Base-by-base conservation (phyloP, 192 early-diverging fungal species). In the Cladochytrium replicatum region DNA sequence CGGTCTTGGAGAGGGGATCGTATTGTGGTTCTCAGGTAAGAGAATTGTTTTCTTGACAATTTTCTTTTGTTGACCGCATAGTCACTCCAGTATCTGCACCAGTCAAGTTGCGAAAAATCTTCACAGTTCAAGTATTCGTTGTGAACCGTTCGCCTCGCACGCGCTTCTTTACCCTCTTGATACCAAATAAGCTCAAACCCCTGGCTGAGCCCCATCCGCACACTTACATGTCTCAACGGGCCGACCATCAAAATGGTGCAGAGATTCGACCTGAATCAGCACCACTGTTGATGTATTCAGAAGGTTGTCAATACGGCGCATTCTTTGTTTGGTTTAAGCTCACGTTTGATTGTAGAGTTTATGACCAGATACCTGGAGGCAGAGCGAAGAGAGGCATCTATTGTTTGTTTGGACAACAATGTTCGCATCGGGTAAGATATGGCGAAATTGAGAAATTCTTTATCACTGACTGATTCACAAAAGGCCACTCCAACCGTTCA, bases 381-480 rank as follows among this genome's bases (percentile, higher is more conserved):
- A 23, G 61, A 66, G 27, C 46, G 41, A 13, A 53, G 38, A 7
- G 62, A 69, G 28, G 62, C 55, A 7, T 39, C 52, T 9, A 15
- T 68, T 11, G 53, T 68, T 6, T 68, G 67, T 41, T 37, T 68
- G 8, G 62, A 69, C 34, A 64, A 57, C 43, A 32, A 52, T 19
- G 48, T 69, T 4, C 31, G 56, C 15, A 43, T 68, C 19, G 53
- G 67, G 67, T 68, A 32, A 11, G 56, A 37, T 45, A 21, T 23
- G 39, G 25, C 39, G 13, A 11, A 23, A 29, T 54, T 54, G 23
- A 29, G 45, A 31, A 9, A 48, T 13, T 3, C 43, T 30, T 49
- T 51, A 9, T 22, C 19, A 15, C 49, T 51, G n/a, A 13, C 6
- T 9, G 6, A 6, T 21, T 50, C 19, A 17, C 13, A 9, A 28